Evolutionary conservation across 176 grass and related monocot species (phyloP), one percentile per base, ranked within the genome.

Genomic region (Juncus effusus): DNA sequence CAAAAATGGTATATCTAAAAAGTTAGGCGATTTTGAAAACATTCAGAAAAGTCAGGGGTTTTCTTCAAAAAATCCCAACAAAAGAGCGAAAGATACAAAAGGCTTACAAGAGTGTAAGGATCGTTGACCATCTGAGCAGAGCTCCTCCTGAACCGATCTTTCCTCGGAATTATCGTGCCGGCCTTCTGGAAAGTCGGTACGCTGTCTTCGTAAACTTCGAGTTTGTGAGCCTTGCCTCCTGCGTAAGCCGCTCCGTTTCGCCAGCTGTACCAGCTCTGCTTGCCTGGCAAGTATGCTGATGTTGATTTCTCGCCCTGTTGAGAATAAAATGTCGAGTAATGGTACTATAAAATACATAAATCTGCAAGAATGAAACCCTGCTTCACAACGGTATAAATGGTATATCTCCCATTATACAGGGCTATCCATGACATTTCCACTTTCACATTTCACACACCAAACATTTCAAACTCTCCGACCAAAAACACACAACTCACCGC

Each of bases 51-150:
- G 19, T 28, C 19, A 28, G 19, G 19, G 19, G 19, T 28, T 28
- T 1, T 28, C 19, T 28, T 28, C 19, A 28, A 28, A n/a, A n/a
- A n/a, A n/a, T n/a, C n/a, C n/a, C n/a, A n/a, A n/a, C n/a, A n/a
- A n/a, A n/a, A n/a, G n/a, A n/a, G n/a, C n/a, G n/a, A n/a, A n/a
- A 14, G 50, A 55, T 55, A 64, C 8, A 40, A 71, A 28, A 10
- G 41, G 60, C 74, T 51, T 88, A 96, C 92, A 84, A 96, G 89
- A 67, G 92, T 96, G 42, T 91, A 96, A 73, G 92, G 92, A 73
- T 96, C 92, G 10, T 96, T 91, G 57, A 96, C 70, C 92, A 96
- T 96, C 73, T 96, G 92, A 13, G 87, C 85, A 62, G 92, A 88
- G 76, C 92, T 96, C 51, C 92, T 80, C 59, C 92, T 96, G 80